Base-by-base conservation (phyloP, 768 basidiomycete genomes). In the Harrya chromipes region DNA sequence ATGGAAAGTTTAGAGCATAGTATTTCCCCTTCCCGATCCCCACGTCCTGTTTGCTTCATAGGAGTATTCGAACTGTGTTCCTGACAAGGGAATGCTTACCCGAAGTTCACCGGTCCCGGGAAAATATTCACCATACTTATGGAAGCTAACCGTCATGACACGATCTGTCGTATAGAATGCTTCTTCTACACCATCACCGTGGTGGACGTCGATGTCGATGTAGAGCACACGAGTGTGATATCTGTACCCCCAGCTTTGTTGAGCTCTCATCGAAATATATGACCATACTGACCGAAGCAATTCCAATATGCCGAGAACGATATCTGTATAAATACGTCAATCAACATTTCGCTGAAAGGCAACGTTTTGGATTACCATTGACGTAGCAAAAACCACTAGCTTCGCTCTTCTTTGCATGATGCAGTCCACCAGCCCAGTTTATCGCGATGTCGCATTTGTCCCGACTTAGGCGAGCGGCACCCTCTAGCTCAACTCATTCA, bases 381-480 rank as follows among this genome's bases (percentile, higher is more conserved):
- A 98, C 91, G 67, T 98, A 99, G 72, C 97, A 99, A 70, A 99
- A 99, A 2, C 97, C 97, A 59, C 91, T 94, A 0, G 97, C 97
- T 72, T 99, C 97, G 38, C 93, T 92, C 75, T 98, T 99, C 74
- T 98, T 99, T 3, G 97, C 94, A 64, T 99, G 97, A 67, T 99
- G 97, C 39, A 99, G 75, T 14, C 97, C 97, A 13, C 97, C 97
- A 9, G 97, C 95, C 97, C 97, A 99, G 63, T 99, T 99, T 47
- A 99, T 84, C 4, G 97, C 97, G 58, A 98, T 98, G 67, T 99
- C 97, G 66, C 94, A 97, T 66, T 98, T 97, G 70, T 97, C 94
- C 52, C 94, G 77, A 59, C 92, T 95, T 16, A 98, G 71, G 27
- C 95, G 79, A 8, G 97, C 94, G 35, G 97, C 97, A 39, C 97